Base-by-base conservation (phyloP, 176 grass and related monocot species). In the Oryza punctata region DNA sequence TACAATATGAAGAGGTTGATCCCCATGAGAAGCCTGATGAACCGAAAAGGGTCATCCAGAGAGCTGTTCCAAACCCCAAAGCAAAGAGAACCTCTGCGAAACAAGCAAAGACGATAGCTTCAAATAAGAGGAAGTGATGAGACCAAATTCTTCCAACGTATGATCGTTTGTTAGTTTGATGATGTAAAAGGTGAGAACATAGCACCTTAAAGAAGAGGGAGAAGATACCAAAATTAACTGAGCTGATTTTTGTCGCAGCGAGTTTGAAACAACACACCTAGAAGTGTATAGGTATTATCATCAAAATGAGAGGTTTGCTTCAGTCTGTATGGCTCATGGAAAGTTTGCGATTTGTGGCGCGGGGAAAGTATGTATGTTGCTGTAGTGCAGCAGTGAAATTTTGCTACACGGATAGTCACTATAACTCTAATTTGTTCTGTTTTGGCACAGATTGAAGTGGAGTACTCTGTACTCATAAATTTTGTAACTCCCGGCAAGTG, bases 1-100 rank as follows among this genome's bases (percentile, higher is more conserved):
- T 94, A 68, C 87, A 93, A 32, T 95, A 94, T 32, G 91, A 93
- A 87, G 93, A 95, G 83, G 88, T 94, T 43, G 84, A 99, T 84
- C 89, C 89, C 14, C 45, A 94, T 83, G 85, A 90, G 81, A 94
- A 94, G 27, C 69, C 69, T 16, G 93, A 92, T 71, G 82, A 94
- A 65, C 96, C 89, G 0, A 93, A 75, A 90, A 77, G 93, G 59
- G 74, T 96, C 49, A 88, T 94, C 23, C 93, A 94, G 76, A 93
- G 89, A 72, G 76, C 41, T 83, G 74, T 52, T 9, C 82, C 77
- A 10, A 87, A 89, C 59, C 59, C 63, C 9, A 92, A 81, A 70
- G 50, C 78, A 29, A 95, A 95, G 70, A 92, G 88, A 84, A 57
- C 40, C 0, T 78, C 66, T 46, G 74, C 81, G 0, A 91, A 88